These are phyloP conservation scores for Flaveria brownii DNA, from an alignment of 129 eudicot species.

Conservation along the genomic window DNA sequence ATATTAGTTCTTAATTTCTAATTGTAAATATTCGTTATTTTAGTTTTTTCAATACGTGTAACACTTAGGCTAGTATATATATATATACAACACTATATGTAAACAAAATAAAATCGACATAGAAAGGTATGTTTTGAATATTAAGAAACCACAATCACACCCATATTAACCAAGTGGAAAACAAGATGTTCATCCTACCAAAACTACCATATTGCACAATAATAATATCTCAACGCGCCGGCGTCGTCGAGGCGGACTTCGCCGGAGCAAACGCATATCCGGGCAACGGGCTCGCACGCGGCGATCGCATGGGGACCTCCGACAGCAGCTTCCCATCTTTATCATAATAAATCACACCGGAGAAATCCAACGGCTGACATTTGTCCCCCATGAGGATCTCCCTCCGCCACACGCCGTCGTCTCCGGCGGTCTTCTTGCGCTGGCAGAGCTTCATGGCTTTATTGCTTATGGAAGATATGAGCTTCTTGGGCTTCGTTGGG, in stretches of 20 bases:
- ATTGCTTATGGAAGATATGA: constrained; percentile 37
- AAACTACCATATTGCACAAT: not conserved
- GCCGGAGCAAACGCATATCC: not conserved
- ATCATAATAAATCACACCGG: constrained; percentile 37
- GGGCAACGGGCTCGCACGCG: constrained; percentile 34
- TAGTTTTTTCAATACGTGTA: no score
- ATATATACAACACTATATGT: no score
- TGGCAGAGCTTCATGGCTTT: constrained; percentile 38
- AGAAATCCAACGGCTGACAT: constrained; percentile 38
- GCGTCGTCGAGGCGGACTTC: no score
- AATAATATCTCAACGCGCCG: no score
- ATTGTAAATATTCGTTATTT: no score
- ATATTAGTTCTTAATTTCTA: no score
- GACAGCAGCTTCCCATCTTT: constrained; percentile 27
- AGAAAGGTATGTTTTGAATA: not conserved
- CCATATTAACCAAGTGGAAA: not conserved
- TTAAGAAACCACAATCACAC: not conserved
- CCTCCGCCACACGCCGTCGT: constrained; percentile 41
- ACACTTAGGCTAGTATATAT: no score
- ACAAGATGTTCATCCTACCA: not conserved
- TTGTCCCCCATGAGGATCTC: constrained; percentile 40
- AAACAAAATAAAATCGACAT: not conserved
- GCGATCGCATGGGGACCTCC: constrained; percentile 48
- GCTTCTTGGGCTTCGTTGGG: constrained; percentile 27
- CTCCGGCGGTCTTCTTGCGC: constrained; percentile 20